These are phyloP conservation scores for Persicaria tinctoria DNA, from an alignment of 148 eudicot species.

Conservation along the genomic window DNA sequence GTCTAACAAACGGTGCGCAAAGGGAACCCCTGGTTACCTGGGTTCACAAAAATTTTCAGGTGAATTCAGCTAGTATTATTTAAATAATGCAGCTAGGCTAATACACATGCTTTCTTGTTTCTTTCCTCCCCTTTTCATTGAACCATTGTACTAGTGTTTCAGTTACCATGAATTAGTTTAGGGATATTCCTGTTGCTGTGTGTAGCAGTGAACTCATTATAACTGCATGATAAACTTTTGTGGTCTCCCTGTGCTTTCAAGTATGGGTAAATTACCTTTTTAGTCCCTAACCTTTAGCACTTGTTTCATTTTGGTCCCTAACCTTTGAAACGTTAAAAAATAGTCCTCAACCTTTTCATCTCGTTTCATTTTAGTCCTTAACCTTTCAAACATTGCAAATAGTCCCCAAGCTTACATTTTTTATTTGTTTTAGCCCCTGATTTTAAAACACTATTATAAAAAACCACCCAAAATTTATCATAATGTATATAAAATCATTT, in stretches of 20 bases:
- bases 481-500: too few species aligned
- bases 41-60: constrained; percentile 85
- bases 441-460: too few species aligned
- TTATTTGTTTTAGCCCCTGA: too few species aligned
- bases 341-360: too few species aligned
- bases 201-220: background rate
- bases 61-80: constrained; percentile 10
- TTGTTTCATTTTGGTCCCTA: too few species aligned
- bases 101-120: background rate
- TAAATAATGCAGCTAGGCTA: background rate
- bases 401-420: too few species aligned
- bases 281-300: too few species aligned
- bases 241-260: background rate
- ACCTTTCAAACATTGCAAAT: too few species aligned
- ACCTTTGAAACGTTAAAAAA: too few species aligned
- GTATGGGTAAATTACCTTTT: background rate
- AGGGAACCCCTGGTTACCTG: constrained; percentile 70
- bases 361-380: too few species aligned
- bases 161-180: background rate
- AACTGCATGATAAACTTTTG: background rate
- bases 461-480: too few species aligned
- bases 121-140: background rate
- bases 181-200: background rate
- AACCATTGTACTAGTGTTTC: background rate
- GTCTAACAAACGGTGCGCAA: constrained; percentile 34